phyloP scores from a whole-genome alignment of 2,329 filamentous ascomycete species.

The Canariomyces notabilis region DNA sequence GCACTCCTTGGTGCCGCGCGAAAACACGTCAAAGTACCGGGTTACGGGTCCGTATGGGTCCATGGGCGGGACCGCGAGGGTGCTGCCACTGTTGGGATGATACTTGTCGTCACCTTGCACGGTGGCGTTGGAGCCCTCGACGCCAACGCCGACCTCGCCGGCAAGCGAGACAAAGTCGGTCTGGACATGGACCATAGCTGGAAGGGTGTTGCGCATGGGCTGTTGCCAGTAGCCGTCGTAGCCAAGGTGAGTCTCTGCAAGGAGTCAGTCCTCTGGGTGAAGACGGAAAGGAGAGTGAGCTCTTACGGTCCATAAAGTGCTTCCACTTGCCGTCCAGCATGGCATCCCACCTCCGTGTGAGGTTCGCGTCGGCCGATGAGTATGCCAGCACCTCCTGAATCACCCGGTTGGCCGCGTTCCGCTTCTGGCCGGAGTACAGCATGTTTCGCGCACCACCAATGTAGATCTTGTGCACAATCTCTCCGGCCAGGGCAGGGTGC shows the following conservation, averaged over 20 bases:
- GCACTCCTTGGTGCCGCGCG: constrained; percentile 49
- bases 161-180: constrained; percentile 52
- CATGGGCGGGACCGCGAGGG: constrained; percentile 50
- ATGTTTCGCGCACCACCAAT: constrained; percentile 47
- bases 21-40: constrained; percentile 61
- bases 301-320: constrained; percentile 53
- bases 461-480: constrained; percentile 51
- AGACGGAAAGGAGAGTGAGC: neutral
- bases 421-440: constrained; percentile 48
- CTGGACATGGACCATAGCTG: constrained; percentile 56
- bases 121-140: constrained; percentile 62
- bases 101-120: constrained; percentile 63
- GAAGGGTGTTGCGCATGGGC: constrained; percentile 64
- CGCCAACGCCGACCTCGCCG: constrained; percentile 58
- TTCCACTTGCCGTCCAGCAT: constrained; percentile 59
- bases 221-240: constrained; percentile 61
- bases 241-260: constrained; percentile 45
- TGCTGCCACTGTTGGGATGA: constrained; percentile 50
- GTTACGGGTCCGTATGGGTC: constrained; percentile 52
- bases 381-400: constrained; percentile 46
- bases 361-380: constrained; percentile 53
- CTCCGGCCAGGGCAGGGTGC: constrained; percentile 54
- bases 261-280: neutral
- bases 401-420: constrained; percentile 51
- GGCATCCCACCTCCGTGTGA: constrained; percentile 53